Base-by-base conservation (phyloP, 257 asterid species). In the Nicotiana knightiana region DNA sequence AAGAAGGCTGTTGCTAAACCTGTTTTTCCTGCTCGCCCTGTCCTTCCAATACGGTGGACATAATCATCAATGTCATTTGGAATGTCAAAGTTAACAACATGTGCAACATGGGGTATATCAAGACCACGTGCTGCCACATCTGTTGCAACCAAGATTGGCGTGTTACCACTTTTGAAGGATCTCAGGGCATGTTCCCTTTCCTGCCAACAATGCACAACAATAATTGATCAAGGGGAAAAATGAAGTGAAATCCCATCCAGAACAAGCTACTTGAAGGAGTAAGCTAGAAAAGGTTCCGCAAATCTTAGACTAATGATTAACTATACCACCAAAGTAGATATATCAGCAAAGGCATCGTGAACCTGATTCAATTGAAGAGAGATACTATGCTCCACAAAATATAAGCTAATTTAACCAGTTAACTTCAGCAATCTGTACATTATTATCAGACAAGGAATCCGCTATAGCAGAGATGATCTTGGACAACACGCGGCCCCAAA, bases 91-190 rank as follows among this genome's bases (percentile, higher is more conserved):
- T 95, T 95, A 84, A 95, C 92, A 39, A 95, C 98, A 66, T 95
- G 98, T 6, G 97, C 94, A 33, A 95, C 98, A 73, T 93, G 98
- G n/a, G 98, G 98, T 81, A 95, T 95, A 86, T 95, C 98, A 48
- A 95, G 98, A 81, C 98, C 98, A 82, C 98, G 98, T 16, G 98
- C 98, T 21, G 98, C 98, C 79, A 95, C 98, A 46, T 95, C 98
- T 0, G 97, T 95, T 33, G 98, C 98, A 39, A 95, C 98, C 80
- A 95, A 86, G 71, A 95, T 95, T 51, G 98, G 98, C 3, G 98
- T 90, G 81, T 89, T 88, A 37, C 98, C 98, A 37, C 88, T 92
- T 88, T 92, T 93, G 86, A 95, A 95, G 26, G 98, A 93, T 87
- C 93, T 90, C 85, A 95, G 82, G 18, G 98, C 98, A 54, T 87